A percentile compares a stretch with the other conserved stretches of the same genome.
phyloP scores from a whole-genome alignment of 306 rosid genomes.

The Fragaria iinumae region DNA sequence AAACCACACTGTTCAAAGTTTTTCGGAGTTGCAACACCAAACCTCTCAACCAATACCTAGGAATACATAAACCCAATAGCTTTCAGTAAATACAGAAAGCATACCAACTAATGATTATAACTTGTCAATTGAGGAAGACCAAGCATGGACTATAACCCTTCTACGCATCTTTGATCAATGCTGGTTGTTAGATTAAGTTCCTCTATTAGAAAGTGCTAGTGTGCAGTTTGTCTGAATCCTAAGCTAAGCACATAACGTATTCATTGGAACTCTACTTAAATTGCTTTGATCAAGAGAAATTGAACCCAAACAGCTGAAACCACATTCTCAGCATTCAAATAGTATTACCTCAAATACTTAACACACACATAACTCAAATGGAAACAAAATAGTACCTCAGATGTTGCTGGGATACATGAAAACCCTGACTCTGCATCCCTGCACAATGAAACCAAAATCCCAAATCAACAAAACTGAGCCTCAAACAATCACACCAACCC shows the following conservation, averaged over 20 bases:
- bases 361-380: background rate
- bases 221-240: no score
- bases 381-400: conserved; percentile 38
- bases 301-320: background rate
- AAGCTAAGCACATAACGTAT: background rate
- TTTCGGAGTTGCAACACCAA: background rate
- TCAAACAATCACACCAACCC: background rate
- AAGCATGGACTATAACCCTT: background rate
- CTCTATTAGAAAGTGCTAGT: background rate
- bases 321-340: background rate
- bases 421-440: conserved; percentile 77
- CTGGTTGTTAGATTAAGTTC: no score
- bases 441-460: conserved; percentile 17
- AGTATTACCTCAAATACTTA: background rate
- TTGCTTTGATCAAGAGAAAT: background rate
- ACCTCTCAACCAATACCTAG: background rate
- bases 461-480: background rate
- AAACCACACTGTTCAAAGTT: background rate
- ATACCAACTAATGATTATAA: background rate
- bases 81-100: background rate
- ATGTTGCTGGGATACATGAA: conserved; percentile 85
- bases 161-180: background rate
- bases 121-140: background rate
- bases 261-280: background rate
- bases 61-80: background rate